A percentile compares a stretch with the other conserved stretches of the same genome.
Conservation (phyloP, 1,284 basidiomycete species). For the Ustilago hordei region DNA sequence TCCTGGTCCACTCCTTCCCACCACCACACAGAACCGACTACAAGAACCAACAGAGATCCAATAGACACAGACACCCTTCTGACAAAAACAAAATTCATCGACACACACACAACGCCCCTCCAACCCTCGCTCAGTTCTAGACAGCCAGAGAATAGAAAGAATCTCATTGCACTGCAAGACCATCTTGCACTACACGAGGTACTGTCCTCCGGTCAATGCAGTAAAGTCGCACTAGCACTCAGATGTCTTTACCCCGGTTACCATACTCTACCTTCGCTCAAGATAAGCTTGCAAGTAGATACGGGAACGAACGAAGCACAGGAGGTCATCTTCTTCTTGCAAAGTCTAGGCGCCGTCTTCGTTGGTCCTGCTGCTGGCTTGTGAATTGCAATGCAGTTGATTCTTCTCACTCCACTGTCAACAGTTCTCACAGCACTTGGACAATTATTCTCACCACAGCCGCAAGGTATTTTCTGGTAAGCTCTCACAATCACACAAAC, state of each 20-base stretch:
- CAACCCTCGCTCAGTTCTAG: conserved; percentile 11
- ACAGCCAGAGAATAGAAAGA: conserved; percentile 19
- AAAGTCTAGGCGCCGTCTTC: conserved; percentile 21
- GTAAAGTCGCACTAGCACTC: conserved; percentile 11
- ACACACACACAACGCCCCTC: conserved; percentile 24
- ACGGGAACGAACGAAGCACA: neutral
- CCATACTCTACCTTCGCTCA: conserved; percentile 19
- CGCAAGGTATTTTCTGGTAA: too few relatives aligned
- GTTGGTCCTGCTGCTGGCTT: conserved; percentile 22
- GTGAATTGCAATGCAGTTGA: neutral
- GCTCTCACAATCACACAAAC: too few relatives aligned
- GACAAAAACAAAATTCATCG: conserved; percentile 18
- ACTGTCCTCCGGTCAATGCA: conserved; percentile 16
- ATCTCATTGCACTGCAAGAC: conserved; percentile 19
- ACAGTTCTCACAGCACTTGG: too few relatives aligned
- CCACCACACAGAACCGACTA: neutral
- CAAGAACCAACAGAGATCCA: conserved; percentile 16
- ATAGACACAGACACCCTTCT: conserved; percentile 8
- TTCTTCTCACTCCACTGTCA: too few relatives aligned
- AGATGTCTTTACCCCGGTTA: conserved; percentile 32
- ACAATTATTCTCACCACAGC: too few relatives aligned
- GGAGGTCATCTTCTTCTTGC: conserved; percentile 2
- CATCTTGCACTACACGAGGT: conserved; percentile 1
- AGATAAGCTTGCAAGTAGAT: neutral
- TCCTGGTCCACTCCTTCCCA: conserved; percentile 6